Percentiles rank a stretch among this genome's conserved stretches.
These are phyloP conservation scores for Truncatella angustata DNA, from an alignment of 2,329 filamentous ascomycete species.

Conservation along the genomic window DNA sequence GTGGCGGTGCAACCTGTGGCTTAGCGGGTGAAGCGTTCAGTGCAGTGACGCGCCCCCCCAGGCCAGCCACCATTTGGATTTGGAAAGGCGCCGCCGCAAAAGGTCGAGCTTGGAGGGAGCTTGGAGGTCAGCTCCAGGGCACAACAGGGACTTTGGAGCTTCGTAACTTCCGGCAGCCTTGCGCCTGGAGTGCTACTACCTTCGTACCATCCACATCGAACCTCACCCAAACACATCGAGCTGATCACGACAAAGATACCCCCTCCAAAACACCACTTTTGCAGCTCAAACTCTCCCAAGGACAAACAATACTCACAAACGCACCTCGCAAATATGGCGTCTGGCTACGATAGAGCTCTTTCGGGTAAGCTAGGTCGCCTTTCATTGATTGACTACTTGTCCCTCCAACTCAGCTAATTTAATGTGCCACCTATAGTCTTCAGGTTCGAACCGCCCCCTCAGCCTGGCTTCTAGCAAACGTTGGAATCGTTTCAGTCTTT, in stretches of 20 bases:
- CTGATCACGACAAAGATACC: conserved; percentile 9
- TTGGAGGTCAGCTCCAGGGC: too few relatives aligned
- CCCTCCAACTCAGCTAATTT: too few relatives aligned
- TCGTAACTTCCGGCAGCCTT: conserved; percentile 29
- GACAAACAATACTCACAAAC: neutral
- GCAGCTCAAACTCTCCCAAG: neutral
- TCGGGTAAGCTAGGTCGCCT: conserved; percentile 69
- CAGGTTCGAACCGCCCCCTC: conserved; percentile 53
- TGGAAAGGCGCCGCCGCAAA: too few relatives aligned
- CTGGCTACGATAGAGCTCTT: conserved; percentile 97
- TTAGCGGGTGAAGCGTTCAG: too few relatives aligned
- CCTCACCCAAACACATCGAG: conserved; percentile 8
- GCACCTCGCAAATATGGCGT: conserved; percentile 61
- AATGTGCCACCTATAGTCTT: conserved; percentile 74
- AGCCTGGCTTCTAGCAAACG: too few relatives aligned
- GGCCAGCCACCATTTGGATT: too few relatives aligned
- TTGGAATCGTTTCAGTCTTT: too few relatives aligned
- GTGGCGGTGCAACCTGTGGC: too few relatives aligned
- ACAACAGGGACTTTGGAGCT: conserved; percentile 19
- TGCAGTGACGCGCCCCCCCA: too few relatives aligned
- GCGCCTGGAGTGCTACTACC: conserved; percentile 2
- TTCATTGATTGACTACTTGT: conserved; percentile 23
- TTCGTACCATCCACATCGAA: conserved; percentile 3
- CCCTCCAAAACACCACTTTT: conserved; percentile 7
- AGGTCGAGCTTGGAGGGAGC: too few relatives aligned